These are phyloP conservation scores for Peniophora sp. DNA, from an alignment of 1,284 basidiomycete species.

Conservation along the genomic window DNA sequence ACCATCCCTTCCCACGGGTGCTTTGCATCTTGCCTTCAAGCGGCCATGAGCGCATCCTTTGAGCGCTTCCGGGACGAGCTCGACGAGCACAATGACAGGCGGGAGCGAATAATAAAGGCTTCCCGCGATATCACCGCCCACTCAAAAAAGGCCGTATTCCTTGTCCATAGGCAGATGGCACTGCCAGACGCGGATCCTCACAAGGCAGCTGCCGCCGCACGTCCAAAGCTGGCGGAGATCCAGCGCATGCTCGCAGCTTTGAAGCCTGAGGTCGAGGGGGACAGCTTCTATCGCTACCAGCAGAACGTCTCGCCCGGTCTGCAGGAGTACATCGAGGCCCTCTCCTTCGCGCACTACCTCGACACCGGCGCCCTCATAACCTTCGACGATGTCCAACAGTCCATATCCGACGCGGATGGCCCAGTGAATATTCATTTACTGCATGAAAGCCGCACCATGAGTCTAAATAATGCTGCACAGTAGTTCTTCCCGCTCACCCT, in stretches of 20 bases:
- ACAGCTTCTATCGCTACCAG: conserved; percentile 77
- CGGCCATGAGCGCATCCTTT: conserved; percentile 30
- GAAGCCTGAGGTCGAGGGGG: conserved; percentile 57
- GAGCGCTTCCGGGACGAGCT: conserved; percentile 58
- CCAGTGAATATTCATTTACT: conserved; percentile 10
- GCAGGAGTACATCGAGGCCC: conserved; percentile 91
- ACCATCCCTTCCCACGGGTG: too few species aligned
- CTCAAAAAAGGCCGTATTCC: conserved; percentile 95
- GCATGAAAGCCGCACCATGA: too few species aligned
- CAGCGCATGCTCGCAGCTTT: conserved; percentile 58
- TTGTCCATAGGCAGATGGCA: conserved; percentile 73
- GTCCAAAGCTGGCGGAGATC: conserved; percentile 67
- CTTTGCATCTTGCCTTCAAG: too few species aligned
- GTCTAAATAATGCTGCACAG: too few species aligned
- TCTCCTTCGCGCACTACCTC: conserved; percentile 86
- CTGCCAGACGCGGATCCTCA: conserved; percentile 34
- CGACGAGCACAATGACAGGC: conserved; percentile 66
- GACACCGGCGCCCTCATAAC: conserved; percentile 67
- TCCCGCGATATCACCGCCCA: conserved; percentile 80
- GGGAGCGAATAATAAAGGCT: conserved; percentile 83
- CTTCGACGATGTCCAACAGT: conserved; percentile 59
- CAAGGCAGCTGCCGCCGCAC: conserved; percentile 41
- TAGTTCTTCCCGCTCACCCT: conserved; percentile 61
- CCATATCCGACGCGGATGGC: conserved; percentile 52
- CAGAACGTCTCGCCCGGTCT: conserved; percentile 70